Conservation (phyloP, 2,329 filamentous ascomycete species). For the Paecilomyces sp. region DNA sequence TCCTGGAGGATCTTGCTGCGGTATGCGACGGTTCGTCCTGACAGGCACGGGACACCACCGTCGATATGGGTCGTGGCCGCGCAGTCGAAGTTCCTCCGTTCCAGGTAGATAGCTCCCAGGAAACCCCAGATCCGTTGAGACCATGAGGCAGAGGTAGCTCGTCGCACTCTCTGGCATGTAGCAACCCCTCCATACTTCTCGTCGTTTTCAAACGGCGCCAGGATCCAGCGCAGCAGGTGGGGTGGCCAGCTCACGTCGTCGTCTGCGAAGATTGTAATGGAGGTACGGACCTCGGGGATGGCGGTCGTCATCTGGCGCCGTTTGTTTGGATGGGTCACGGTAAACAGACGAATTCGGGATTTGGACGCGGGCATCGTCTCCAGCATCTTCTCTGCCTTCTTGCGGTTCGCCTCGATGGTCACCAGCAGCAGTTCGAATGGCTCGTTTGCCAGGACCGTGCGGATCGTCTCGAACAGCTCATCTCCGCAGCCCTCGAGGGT, state of each 20-base stretch:
- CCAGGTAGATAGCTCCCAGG: constrained; percentile 84
- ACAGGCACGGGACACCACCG: constrained; percentile 94
- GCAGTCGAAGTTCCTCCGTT: constrained; percentile 93
- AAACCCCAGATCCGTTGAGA: constrained; percentile 71
- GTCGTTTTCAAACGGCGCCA: constrained; percentile 82
- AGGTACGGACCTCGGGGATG: constrained; percentile 74
- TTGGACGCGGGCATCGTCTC: constrained; percentile 48
- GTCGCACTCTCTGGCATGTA: constrained; percentile 79
- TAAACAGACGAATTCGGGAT: constrained; percentile 65
- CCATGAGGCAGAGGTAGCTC: constrained; percentile 55
- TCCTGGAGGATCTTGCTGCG: constrained; percentile 81
- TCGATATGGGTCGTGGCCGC: constrained; percentile 93
- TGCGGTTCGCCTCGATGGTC: constrained; percentile 73
- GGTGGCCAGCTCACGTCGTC: constrained; percentile 91
- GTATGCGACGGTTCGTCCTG: constrained; percentile 87
- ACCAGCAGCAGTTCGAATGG: constrained; percentile 72
- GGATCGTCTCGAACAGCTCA: constrained; percentile 72
- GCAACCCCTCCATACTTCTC: constrained; percentile 77
- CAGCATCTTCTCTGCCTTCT: constrained; percentile 58
- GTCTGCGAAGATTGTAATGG: constrained; percentile 86
- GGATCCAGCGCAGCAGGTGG: constrained; percentile 80
- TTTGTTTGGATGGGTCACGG: constrained; percentile 85
- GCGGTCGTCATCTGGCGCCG: constrained; percentile 87
- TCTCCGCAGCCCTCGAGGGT: constrained; percentile 84
- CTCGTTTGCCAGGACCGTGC: constrained; percentile 46